These are phyloP conservation scores for Prunus salicina DNA, from an alignment of 306 rosid species.

Conservation along the genomic window DNA sequence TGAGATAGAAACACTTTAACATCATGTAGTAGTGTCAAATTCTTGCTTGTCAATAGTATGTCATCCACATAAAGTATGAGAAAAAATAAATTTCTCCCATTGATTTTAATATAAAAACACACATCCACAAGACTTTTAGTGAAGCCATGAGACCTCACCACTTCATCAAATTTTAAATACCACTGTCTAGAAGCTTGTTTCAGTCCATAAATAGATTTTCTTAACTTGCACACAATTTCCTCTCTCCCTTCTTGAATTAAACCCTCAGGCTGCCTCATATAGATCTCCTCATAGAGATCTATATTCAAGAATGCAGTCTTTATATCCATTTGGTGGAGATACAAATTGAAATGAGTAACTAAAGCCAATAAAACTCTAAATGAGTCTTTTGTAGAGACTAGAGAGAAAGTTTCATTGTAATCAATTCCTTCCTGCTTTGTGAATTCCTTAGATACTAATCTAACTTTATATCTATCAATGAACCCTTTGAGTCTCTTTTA, in stretches of 20 bases:
- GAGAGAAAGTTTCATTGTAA: not conserved
- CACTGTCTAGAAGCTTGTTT: not conserved
- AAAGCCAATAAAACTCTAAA: not conserved
- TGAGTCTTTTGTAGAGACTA: not conserved
- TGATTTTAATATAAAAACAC: no score
- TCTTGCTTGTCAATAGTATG: not conserved
- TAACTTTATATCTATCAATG: no score
- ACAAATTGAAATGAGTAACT: not conserved
- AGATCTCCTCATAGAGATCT: not conserved
- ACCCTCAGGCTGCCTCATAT: not conserved
- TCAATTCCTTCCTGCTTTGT: not conserved
- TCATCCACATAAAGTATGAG: not conserved
- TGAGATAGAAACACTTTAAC: no score
- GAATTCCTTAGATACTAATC: not conserved
- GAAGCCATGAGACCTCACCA: not conserved
- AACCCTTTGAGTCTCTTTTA: no score
- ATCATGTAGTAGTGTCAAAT: not conserved
- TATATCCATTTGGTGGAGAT: not conserved
- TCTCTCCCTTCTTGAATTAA: not conserved
- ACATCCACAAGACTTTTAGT: not conserved
- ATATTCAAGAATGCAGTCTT: no score
- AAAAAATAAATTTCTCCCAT: not conserved
- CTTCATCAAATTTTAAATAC: not conserved
- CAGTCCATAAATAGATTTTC: not conserved
- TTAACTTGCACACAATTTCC: not conserved